Percentiles rank a stretch among this genome's conserved stretches.
Evolutionary conservation across 805 yeast genomes (phyloP).

Genomic region (Pichia sporocuriosa): DNA sequence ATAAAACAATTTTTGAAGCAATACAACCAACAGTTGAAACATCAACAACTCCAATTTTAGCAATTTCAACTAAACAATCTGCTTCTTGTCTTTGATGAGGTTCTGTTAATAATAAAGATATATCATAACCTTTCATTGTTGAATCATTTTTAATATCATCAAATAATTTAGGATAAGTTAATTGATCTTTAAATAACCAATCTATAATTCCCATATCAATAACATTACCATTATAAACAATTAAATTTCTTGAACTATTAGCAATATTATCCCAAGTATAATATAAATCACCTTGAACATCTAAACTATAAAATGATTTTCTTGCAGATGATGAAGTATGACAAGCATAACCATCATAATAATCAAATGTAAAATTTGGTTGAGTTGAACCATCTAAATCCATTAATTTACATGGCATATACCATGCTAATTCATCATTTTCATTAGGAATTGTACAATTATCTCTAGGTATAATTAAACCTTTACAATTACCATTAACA

Average conservation of each 20-base stretch:
- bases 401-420: slow-evolving; percentile 83
- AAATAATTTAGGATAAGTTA: slow-evolving; percentile 68
- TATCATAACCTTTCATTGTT: slow-evolving; percentile 67
- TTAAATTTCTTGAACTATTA: slow-evolving; percentile 63
- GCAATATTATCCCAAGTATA: slow-evolving; percentile 86
- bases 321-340: slow-evolving; percentile 74
- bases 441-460: slow-evolving; percentile 67
- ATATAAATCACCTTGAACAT: slow-evolving; percentile 65
- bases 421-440: slow-evolving; percentile 72
- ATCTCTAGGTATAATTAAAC: slow-evolving; percentile 61
- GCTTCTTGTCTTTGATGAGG: slow-evolving; percentile 66
- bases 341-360: slow-evolving; percentile 85
- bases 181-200: slow-evolving; percentile 66
- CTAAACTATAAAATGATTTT: slow-evolving; percentile 51
- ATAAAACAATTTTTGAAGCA: slow-evolving; percentile 78
- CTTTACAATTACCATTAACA: slow-evolving; percentile 85
- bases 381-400: slow-evolving; percentile 63
- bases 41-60: slow-evolving; percentile 85
- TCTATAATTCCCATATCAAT: slow-evolving; percentile 70
- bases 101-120: slow-evolving; percentile 64
- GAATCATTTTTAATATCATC: slow-evolving; percentile 51
- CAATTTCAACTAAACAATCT: slow-evolving; percentile 75
- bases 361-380: slow-evolving; percentile 55
- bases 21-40: slow-evolving; percentile 89
- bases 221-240: slow-evolving; percentile 86